Percentiles rank a stretch among this genome's conserved stretches.
Evolutionary conservation across 2,329 filamentous ascomycete genomes (phyloP).

Genomic region (Didymella pinodella): DNA sequence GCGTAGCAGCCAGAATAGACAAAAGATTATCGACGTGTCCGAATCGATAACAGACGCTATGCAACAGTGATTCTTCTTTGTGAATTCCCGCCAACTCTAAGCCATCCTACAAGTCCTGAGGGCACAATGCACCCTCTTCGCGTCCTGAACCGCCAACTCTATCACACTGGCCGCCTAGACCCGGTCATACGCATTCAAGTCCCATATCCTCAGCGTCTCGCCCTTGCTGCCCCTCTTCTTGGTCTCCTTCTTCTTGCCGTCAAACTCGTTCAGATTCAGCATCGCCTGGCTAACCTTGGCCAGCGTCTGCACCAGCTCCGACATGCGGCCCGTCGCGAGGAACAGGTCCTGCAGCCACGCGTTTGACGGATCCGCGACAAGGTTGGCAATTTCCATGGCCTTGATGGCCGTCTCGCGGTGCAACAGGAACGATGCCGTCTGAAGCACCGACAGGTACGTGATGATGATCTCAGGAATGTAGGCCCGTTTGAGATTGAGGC

Average conservation of each 20-base stretch:
- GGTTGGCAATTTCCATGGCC: slow-evolving; percentile 83
- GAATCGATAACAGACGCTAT: neutral
- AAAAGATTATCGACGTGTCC: neutral
- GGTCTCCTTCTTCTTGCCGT: slow-evolving; percentile 48
- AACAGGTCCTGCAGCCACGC: slow-evolving; percentile 50
- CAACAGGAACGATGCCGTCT: slow-evolving; percentile 77
- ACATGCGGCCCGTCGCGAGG: slow-evolving; percentile 53
- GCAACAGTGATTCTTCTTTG: no score
- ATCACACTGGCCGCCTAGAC: slow-evolving; percentile 6
- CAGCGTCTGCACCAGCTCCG: slow-evolving; percentile 64
- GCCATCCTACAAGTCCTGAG: neutral
- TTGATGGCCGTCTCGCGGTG: slow-evolving; percentile 80
- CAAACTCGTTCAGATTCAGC: slow-evolving; percentile 57
- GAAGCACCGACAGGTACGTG: slow-evolving; percentile 81
- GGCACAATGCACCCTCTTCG: neutral
- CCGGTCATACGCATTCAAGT: slow-evolving; percentile 40
- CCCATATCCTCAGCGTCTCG: slow-evolving; percentile 56
- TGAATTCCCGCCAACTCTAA: neutral
- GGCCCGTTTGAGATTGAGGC: slow-evolving; percentile 71
- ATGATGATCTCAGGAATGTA: slow-evolving; percentile 89
- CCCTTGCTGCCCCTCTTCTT: slow-evolving; percentile 54
- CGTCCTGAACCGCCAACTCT: neutral
- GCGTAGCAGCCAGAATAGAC: no score
- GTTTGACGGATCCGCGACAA: slow-evolving; percentile 64
- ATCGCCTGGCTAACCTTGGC: slow-evolving; percentile 79